Conservation (phyloP, 1,139 yeast species). For the Protomyces gravidus region DNA sequence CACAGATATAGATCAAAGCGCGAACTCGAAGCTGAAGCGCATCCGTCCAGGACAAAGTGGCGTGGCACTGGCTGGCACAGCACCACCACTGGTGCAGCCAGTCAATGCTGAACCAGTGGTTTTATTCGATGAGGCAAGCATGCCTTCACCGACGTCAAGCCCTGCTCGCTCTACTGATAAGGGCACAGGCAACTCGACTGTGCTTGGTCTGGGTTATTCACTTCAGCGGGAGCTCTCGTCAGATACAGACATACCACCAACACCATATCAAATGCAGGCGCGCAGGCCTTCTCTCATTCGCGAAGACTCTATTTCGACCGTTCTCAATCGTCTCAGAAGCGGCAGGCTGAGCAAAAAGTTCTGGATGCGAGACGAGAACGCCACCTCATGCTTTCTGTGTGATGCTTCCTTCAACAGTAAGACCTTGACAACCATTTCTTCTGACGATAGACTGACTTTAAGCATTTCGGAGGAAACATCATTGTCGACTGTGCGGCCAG, state of each 20-base stretch:
- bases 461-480: slow-evolving; percentile 82
- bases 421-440: slow-evolving; percentile 37
- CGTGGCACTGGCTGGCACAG: background rate
- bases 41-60: background rate
- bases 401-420: slow-evolving; percentile 54
- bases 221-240: slow-evolving; percentile 22
- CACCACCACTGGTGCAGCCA: background rate
- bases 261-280: slow-evolving; percentile 2
- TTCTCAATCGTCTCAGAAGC: slow-evolving; percentile 15
- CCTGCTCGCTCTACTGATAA: background rate
- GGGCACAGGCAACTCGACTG: background rate
- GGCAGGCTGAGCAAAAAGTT: slow-evolving; percentile 50
- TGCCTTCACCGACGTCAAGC: slow-evolving; percentile 5
- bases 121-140: background rate
- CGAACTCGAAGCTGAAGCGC: background rate
- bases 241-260: slow-evolving; percentile 15
- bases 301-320: slow-evolving; percentile 25
- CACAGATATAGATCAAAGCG: background rate
- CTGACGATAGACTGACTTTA: too few species aligned
- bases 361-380: slow-evolving; percentile 91
- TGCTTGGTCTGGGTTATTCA: slow-evolving; percentile 14
- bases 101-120: background rate
- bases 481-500: slow-evolving; percentile 93
- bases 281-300: slow-evolving; percentile 19
- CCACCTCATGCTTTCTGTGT: slow-evolving; percentile 74